Conservation (phyloP, 2,329 filamentous ascomycete species). For the Xylariaceae sp. region DNA sequence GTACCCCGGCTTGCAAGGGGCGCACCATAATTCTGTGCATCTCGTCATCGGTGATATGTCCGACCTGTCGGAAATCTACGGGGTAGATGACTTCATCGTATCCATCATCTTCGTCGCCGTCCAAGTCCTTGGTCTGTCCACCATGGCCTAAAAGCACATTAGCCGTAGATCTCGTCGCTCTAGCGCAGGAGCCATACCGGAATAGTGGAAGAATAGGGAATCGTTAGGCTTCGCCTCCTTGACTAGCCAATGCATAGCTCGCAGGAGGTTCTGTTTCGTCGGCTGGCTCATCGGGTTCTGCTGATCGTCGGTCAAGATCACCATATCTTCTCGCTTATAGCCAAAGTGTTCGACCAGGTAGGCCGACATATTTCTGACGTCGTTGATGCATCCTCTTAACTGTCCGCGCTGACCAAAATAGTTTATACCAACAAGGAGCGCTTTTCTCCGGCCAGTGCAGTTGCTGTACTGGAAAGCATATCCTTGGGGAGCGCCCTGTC, state of each 20-base stretch:
- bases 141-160: slow-evolving; percentile 55
- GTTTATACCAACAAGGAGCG: slow-evolving; percentile 89
- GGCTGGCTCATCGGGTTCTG: slow-evolving; percentile 97
- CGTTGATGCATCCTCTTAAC: slow-evolving; percentile 90
- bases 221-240: slow-evolving; percentile 91
- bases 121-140: slow-evolving; percentile 66
- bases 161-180: slow-evolving; percentile 9
- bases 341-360: slow-evolving; percentile 86
- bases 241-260: slow-evolving; percentile 97
- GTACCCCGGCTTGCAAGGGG: slow-evolving; percentile 74
- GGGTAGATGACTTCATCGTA: slow-evolving; percentile 76
- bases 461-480: slow-evolving; percentile 89
- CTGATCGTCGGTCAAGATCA: slow-evolving; percentile 91
- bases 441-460: slow-evolving; percentile 84
- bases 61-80: slow-evolving; percentile 63
- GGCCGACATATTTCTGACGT: slow-evolving; percentile 92
- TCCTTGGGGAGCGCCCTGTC: slow-evolving; percentile 69
- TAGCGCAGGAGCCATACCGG: slow-evolving; percentile 49
- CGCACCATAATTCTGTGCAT: slow-evolving; percentile 74
- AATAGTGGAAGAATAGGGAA: slow-evolving; percentile 96
- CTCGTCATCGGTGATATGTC: slow-evolving; percentile 73
- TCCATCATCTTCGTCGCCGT: slow-evolving; percentile 73
- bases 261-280: slow-evolving; percentile 88
- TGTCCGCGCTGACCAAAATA: slow-evolving; percentile 92
- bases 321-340: slow-evolving; percentile 95